phyloP scores from a whole-genome alignment of 1,139 yeast species.

The Magnusiomyces ingens region DNA sequence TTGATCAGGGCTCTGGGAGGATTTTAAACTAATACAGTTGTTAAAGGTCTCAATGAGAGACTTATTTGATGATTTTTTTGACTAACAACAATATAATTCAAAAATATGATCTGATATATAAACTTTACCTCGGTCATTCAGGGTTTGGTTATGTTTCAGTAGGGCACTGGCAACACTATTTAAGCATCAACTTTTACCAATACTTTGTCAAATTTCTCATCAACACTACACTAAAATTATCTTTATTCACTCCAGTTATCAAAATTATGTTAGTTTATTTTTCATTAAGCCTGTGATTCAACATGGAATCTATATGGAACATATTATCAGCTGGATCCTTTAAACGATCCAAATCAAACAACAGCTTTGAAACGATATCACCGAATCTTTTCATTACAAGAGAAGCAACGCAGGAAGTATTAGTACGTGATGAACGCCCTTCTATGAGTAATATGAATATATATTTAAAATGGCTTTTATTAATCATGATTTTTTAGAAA shows the following conservation, averaged over 20 bases:
- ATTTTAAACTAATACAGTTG: too few relatives aligned
- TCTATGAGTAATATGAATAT: neutral
- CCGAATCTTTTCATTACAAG: conserved; percentile 19
- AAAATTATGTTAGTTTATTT: neutral
- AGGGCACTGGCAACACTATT: too few relatives aligned
- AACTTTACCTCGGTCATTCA: too few relatives aligned
- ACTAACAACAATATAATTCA: too few relatives aligned
- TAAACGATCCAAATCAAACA: conserved; percentile 1
- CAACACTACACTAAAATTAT: too few relatives aligned
- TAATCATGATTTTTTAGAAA: conserved; percentile 4
- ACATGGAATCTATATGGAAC: conserved; percentile 20
- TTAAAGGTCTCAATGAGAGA: too few relatives aligned
- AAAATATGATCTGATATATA: too few relatives aligned
- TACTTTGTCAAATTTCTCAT: too few relatives aligned
- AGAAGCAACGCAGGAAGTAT: conserved; percentile 17
- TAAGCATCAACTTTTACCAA: too few relatives aligned
- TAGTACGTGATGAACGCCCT: conserved; percentile 5
- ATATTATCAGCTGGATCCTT: conserved; percentile 15
- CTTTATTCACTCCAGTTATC: neutral
- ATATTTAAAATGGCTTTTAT: conserved; percentile 6
- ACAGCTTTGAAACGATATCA: conserved; percentile 2
- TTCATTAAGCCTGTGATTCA: neutral
- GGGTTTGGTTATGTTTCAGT: too few relatives aligned
- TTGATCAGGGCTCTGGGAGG: too few relatives aligned
- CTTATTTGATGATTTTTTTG: too few relatives aligned